These are phyloP conservation scores for Yarrowia sp. DNA, from an alignment of 805 yeast species.

Conservation along the genomic window DNA sequence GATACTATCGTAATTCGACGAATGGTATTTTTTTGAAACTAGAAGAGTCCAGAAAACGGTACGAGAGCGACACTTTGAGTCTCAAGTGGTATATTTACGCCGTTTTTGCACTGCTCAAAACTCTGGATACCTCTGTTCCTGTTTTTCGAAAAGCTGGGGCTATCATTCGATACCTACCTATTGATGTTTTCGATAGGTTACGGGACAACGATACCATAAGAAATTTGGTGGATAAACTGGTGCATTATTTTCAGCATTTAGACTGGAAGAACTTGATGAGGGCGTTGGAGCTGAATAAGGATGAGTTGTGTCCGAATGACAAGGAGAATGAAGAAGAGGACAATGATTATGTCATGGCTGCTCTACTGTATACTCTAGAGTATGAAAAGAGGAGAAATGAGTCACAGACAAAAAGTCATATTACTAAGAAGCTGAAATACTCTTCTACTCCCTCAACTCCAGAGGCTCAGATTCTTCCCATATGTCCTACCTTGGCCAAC, in stretches of 20 bases:
- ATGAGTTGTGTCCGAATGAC: background rate
- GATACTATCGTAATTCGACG: background rate
- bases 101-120: background rate
- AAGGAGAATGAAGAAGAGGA: background rate
- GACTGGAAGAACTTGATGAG: background rate
- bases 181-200: background rate
- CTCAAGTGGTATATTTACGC: background rate
- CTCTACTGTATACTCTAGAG: background rate
- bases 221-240: background rate
- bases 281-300: background rate
- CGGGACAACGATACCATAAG: background rate
- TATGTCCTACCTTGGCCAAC: background rate
- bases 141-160: background rate
- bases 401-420: background rate
- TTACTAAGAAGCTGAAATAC: background rate
- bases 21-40: background rate
- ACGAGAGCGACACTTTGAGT: background rate
- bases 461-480: background rate
- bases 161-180: background rate
- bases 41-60: background rate
- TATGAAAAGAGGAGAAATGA: background rate
- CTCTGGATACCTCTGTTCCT: background rate
- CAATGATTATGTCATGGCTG: background rate
- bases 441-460: background rate
- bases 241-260: background rate